phyloP scores from a whole-genome alignment of 192 early-diverging fungal genomes.

The Linnemannia schmuckeri region DNA sequence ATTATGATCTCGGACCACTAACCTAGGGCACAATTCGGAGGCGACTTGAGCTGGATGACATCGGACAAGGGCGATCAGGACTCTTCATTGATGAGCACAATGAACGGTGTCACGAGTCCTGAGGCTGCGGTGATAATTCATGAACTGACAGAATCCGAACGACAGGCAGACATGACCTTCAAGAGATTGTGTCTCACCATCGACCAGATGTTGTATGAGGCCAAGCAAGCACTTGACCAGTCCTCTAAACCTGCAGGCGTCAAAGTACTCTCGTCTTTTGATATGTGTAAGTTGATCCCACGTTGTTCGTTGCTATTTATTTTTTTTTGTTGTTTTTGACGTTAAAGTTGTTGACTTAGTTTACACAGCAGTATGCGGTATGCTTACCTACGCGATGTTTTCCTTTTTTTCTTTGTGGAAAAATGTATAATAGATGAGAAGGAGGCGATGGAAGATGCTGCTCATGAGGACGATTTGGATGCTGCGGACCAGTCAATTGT shows the following conservation, averaged over 20 bases:
- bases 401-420: not conserved
- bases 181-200: constrained; percentile 43
- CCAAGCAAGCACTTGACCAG: constrained; percentile 43
- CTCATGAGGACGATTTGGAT: constrained; percentile 23
- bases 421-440: constrained; percentile 11
- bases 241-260: constrained; percentile 40
- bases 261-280: constrained; percentile 48
- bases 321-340: not conserved
- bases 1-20: not conserved
- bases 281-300: constrained; percentile 36
- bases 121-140: constrained; percentile 32
- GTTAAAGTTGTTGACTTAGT: not conserved
- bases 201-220: constrained; percentile 55
- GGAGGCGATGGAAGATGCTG: constrained; percentile 16
- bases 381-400: not conserved
- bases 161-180: constrained; percentile 47
- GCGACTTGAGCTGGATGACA: constrained; percentile 26
- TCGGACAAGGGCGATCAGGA: constrained; percentile 16
- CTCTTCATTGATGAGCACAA: not conserved
- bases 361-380: not conserved
- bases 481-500: constrained; percentile 23
- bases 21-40: constrained; percentile 39
- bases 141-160: constrained; percentile 44
- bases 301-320: not conserved
- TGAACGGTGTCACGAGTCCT: not conserved